phyloP scores from a whole-genome alignment of 139 green algal genomes.

The Closterium sp. region DNA sequence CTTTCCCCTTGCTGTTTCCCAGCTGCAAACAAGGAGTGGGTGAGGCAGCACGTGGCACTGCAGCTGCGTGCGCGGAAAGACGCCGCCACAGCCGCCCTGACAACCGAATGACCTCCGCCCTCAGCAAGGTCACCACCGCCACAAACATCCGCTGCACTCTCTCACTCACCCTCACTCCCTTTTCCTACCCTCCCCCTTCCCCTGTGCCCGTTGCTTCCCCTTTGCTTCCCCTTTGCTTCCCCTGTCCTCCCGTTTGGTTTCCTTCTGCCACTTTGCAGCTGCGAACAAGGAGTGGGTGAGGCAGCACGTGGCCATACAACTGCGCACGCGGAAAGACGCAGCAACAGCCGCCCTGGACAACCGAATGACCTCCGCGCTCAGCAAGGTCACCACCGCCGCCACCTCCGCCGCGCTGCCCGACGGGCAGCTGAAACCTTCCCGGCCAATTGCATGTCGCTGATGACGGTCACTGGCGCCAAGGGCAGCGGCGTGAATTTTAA shows the following conservation, averaged over 20 bases:
- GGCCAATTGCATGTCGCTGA: constrained; percentile 90
- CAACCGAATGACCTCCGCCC: constrained; percentile 60
- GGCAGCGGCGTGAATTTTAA: constrained; percentile 90
- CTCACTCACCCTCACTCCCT: too few species aligned
- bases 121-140: constrained; percentile 79
- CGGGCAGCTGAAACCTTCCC: constrained; percentile 73
- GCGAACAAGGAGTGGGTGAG: neutral
- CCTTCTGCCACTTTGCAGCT: neutral
- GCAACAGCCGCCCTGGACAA: constrained; percentile 52
- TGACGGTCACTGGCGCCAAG: constrained; percentile 78
- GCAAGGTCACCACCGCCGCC: constrained; percentile 77
- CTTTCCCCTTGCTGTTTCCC: neutral
- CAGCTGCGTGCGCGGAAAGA: constrained; percentile 26
- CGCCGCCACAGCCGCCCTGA: constrained; percentile 27
- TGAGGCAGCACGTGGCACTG: constrained; percentile 7
- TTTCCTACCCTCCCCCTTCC: too few species aligned
- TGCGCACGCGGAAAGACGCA: constrained; percentile 28
- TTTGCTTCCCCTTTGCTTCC: neutral
- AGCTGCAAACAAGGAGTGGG: neutral
- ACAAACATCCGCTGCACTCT: too few species aligned
- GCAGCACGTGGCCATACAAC: constrained; percentile 21
- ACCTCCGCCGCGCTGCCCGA: constrained; percentile 81
- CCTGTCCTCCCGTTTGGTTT: neutral
- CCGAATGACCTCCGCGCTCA: constrained; percentile 69
- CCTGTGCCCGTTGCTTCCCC: too few species aligned